phyloP scores from a whole-genome alignment of 176 grass and related monocot genomes.

The Oryza meridionalis region DNA sequence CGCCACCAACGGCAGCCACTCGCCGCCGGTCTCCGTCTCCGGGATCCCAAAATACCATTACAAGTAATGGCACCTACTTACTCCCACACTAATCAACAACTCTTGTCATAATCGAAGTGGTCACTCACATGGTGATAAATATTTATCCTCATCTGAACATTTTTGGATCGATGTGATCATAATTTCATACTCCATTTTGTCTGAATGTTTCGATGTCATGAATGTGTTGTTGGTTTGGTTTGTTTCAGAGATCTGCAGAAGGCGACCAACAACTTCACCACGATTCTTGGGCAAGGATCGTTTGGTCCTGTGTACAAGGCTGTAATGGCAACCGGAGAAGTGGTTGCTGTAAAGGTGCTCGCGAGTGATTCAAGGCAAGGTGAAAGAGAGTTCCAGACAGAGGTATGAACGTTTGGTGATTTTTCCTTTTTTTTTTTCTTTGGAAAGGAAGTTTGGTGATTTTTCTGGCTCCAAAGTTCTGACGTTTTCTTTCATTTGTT shows the following conservation, averaged over 20 bases:
- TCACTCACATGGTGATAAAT: not conserved
- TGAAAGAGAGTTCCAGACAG: constrained; percentile 94
- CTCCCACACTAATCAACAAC: not conserved
- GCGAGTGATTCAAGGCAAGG: constrained; percentile 89
- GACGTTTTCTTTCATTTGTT: not conserved
- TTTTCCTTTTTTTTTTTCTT: not conserved
- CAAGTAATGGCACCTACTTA: constrained; percentile 52
- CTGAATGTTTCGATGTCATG: constrained; percentile 9
- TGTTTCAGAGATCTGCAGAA: constrained; percentile 83
- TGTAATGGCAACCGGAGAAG: constrained; percentile 81
- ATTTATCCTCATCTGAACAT: not conserved
- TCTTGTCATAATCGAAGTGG: not conserved
- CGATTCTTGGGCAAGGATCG: constrained; percentile 89
- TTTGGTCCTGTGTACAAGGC: constrained; percentile 98
- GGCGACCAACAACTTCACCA: constrained; percentile 92
- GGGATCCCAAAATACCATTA: constrained; percentile 85
- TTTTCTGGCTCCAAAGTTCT: not conserved
- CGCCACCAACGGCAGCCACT: constrained; percentile 40
- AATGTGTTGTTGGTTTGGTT: constrained; percentile 10
- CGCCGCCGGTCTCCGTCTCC: constrained; percentile 50
- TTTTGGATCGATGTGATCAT: constrained; percentile 6
- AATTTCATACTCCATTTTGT: not conserved
- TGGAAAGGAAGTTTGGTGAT: constrained; percentile 5
- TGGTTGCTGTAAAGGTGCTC: constrained; percentile 91
- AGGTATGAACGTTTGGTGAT: constrained; percentile 68